phyloP scores from a whole-genome alignment of 1,284 basidiomycete species.

The Ceraceosorus guamensis region DNA sequence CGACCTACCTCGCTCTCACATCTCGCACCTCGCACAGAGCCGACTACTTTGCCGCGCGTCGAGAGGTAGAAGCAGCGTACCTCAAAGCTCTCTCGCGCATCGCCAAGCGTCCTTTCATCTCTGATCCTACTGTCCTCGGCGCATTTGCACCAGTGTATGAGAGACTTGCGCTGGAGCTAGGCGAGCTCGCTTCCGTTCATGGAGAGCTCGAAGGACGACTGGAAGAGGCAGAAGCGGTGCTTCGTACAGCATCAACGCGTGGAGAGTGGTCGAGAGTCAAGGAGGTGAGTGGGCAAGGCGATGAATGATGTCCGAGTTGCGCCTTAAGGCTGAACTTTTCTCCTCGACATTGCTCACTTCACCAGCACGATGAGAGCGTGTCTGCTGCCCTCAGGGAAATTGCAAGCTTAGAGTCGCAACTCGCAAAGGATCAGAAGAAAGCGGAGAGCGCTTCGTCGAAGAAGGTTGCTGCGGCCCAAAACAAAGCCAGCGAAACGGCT shows the following conservation, averaged over 20 bases:
- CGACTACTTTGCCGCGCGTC: conserved; percentile 53
- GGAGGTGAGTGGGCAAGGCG: conserved; percentile 5
- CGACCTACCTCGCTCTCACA: not conserved
- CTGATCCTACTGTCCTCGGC: conserved; percentile 36
- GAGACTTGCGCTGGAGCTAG: conserved; percentile 31
- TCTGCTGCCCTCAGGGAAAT: conserved; percentile 35
- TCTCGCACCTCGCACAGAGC: conserved; percentile 20
- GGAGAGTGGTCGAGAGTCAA: conserved; percentile 36
- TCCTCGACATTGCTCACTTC: not conserved
- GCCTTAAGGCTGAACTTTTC: too few relatives aligned
- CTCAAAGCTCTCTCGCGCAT: conserved; percentile 53
- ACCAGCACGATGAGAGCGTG: conserved; percentile 35
- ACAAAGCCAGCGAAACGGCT: conserved; percentile 34
- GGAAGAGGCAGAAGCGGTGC: conserved; percentile 44
- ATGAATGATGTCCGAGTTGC: not conserved
- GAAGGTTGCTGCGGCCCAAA: conserved; percentile 25
- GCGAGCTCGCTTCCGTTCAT: conserved; percentile 37
- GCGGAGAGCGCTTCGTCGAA: conserved; percentile 36
- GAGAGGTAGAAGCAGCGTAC: conserved; percentile 51
- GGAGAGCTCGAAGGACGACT: conserved; percentile 40
- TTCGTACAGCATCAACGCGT: conserved; percentile 33
- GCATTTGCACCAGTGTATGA: conserved; percentile 43
- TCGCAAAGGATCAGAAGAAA: conserved; percentile 42
- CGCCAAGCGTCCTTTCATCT: conserved; percentile 46
- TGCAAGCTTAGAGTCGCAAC: conserved; percentile 38